phyloP scores from a whole-genome alignment of 805 yeast species.

The Saccharomycopsis synnaedendra region DNA sequence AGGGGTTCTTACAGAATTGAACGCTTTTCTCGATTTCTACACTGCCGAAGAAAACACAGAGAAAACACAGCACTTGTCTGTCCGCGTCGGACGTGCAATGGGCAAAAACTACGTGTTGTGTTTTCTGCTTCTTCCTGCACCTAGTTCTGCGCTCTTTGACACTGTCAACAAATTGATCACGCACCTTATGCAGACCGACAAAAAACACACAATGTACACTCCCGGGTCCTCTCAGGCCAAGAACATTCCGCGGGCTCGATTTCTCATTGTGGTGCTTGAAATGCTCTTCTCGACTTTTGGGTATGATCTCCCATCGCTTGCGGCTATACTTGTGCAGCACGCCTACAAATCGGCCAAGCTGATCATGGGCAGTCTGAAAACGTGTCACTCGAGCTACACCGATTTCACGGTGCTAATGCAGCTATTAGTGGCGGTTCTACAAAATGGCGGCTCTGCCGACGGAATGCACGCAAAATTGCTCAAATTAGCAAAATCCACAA shows the following conservation, averaged over 20 bases:
- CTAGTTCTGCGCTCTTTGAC: slow-evolving; percentile 19
- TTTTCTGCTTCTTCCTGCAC: slow-evolving; percentile 1
- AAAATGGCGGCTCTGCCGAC: slow-evolving; percentile 9
- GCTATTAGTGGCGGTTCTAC: slow-evolving; percentile 9
- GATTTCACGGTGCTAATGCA: slow-evolving; percentile 4
- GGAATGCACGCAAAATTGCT: slow-evolving; percentile 6
- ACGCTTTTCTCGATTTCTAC: slow-evolving; percentile 10
- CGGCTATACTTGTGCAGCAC: slow-evolving; percentile 17
- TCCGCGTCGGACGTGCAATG: slow-evolving; percentile 1
- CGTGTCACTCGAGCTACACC: neutral
- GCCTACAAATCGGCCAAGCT: slow-evolving; percentile 8
- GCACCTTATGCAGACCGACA: slow-evolving; percentile 18
- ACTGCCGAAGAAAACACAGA: slow-evolving; percentile 6
- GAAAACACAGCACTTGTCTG: slow-evolving; percentile 4
- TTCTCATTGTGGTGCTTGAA: slow-evolving; percentile 5
- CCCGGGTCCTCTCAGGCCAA: slow-evolving; percentile 4
- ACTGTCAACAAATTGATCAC: slow-evolving; percentile 22
- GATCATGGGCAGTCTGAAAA: slow-evolving; percentile 9
- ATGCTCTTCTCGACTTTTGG: slow-evolving; percentile 13
- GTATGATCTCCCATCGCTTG: slow-evolving; percentile 16
- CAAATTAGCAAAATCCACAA: slow-evolving; percentile 11
- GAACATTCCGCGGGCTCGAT: neutral
- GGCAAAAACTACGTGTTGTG: slow-evolving; percentile 9
- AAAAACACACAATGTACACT: slow-evolving; percentile 11
- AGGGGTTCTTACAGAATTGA: slow-evolving; percentile 1